Evolutionary conservation across 2,329 filamentous ascomycete species (phyloP).

Genomic region (Pyrenophora graminea): DNA sequence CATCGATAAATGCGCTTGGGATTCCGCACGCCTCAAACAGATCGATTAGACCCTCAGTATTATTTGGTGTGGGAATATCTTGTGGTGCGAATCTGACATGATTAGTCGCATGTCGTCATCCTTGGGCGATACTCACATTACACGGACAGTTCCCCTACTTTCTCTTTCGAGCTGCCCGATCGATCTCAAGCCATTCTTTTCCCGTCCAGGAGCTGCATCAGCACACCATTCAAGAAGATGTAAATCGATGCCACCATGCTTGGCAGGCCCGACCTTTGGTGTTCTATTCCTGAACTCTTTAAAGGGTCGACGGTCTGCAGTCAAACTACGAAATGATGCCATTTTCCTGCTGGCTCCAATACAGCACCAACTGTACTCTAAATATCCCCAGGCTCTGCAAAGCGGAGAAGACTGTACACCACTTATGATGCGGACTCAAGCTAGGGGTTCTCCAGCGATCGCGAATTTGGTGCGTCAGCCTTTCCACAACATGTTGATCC

Average conservation of each 20-base stretch:
- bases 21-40: constrained; percentile 28
- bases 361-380: no score
- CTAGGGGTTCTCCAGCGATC: no score
- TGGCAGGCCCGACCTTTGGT: background rate
- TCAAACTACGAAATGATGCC: constrained; percentile 17
- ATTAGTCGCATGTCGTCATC: constrained; percentile 4
- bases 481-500: no score
- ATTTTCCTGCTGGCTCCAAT: constrained; percentile 2
- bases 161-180: constrained; percentile 11
- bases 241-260: background rate
- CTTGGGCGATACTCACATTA: constrained; percentile 20
- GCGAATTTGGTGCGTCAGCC: no score
- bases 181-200: constrained; percentile 5
- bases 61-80: constrained; percentile 20
- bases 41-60: constrained; percentile 11
- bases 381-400: no score
- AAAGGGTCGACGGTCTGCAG: constrained; percentile 17
- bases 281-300: constrained; percentile 13
- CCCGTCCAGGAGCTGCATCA: constrained; percentile 10
- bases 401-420: no score
- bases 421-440: no score
- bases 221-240: constrained; percentile 30
- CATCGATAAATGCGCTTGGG: constrained; percentile 32
- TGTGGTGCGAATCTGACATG: constrained; percentile 27
- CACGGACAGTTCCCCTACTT: constrained; percentile 17